Evolutionary conservation across 495 filamentous ascomycete genomes (phyloP), one percentile per base, ranked within the genome.

Genomic region (Oleoguttula mirabilis): DNA sequence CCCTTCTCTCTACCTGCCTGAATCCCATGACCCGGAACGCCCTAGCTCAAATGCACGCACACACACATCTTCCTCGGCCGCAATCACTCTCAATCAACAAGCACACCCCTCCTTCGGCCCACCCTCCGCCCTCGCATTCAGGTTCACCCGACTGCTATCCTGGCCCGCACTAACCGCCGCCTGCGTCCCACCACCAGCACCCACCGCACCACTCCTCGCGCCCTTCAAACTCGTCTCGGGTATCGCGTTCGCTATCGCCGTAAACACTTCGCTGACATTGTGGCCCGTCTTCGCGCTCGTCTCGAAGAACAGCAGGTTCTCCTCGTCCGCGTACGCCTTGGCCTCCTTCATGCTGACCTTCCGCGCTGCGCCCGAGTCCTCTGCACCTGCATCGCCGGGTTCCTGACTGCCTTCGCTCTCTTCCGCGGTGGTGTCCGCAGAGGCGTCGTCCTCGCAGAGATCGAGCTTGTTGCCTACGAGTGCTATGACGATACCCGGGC

Each of bases 401-500:
- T 35, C 32, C 6, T 7, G 7, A 35, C 19, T 35, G 12, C 32
- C 32, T 19, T 35, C 32, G 25, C 7, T n/a, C 20, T 50, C 61
- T 32, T 72, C 73, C 20, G 78, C 83, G 15, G 72, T 73, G 2
- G 31, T 50, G 16, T 45, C 51, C 10, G 47, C 48, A 1, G 69
- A 71, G 20, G 53, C 61, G 21, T 61, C 68, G 3, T 47, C 62
- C 50, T 50, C 38, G 32, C 46, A 34, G 57, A 98, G 76, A 68
- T 98, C 90, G 45, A 90, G 69, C 67, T 98, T 98, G 72, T 98
- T 98, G 53, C 90, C 90, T 31, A 98, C 90, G 8, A 98, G 73
- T 23, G 90, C 87, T 55, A 98, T 96, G 35, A 96, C 92, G 52
- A 98, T 98, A 24, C 92, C 92, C 11, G 90, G 90, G 24, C 78